Evolutionary conservation across 2,329 filamentous ascomycete genomes (phyloP).

Genomic region (Fonsecaea pedrosoi): DNA sequence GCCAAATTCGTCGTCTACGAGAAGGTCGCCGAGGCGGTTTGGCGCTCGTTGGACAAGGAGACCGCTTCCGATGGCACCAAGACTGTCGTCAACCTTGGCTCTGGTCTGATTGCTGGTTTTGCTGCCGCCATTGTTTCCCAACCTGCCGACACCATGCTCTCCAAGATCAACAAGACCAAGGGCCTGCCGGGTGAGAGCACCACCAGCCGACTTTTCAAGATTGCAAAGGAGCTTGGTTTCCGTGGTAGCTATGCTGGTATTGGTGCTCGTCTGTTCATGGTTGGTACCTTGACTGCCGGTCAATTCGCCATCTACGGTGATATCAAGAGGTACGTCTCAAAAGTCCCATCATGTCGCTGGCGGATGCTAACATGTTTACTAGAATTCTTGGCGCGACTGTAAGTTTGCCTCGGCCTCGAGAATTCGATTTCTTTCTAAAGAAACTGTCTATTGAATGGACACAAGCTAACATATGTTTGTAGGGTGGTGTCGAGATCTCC

Average conservation of each 20-base stretch:
- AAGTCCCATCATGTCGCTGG: not conserved
- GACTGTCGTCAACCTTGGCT: conserved; percentile 82
- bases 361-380: conserved; percentile 1
- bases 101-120: conserved; percentile 85
- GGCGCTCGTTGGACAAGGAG: conserved; percentile 72
- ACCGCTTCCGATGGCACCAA: conserved; percentile 71
- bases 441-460: not conserved
- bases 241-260: conserved; percentile 80
- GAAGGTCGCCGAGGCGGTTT: conserved; percentile 80
- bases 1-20: conserved; percentile 94
- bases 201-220: conserved; percentile 81
- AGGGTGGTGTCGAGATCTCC: conserved; percentile 30
- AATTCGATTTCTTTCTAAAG: not conserved
- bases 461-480: not conserved
- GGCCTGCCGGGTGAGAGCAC: conserved; percentile 85
- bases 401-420: not conserved
- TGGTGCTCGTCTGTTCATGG: conserved; percentile 77
- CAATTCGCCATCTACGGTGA: conserved; percentile 91
- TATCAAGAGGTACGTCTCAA: conserved; percentile 43
- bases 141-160: conserved; percentile 91
- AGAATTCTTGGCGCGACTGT: conserved; percentile 24
- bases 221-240: conserved; percentile 82
- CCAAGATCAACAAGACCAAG: conserved; percentile 96
- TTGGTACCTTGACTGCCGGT: conserved; percentile 76
- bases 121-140: conserved; percentile 86